phyloP scores from a whole-genome alignment of 2,329 filamentous ascomycete species.

The Penicillium rolfsii region DNA sequence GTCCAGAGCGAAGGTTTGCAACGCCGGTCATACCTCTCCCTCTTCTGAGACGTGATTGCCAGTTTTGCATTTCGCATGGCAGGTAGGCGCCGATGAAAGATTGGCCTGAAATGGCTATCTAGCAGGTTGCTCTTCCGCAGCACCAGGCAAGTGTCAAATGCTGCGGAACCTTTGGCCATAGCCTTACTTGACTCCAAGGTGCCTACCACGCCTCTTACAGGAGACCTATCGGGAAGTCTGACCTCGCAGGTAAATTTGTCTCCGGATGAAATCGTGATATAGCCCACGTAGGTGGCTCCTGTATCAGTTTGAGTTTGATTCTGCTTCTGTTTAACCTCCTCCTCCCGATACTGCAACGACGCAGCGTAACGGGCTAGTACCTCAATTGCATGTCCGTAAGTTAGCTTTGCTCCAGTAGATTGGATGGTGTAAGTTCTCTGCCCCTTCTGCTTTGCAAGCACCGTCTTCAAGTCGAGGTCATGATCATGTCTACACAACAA shows the following conservation, averaged over 20 bases:
- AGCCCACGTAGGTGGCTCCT: conserved; percentile 55
- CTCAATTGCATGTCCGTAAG: conserved; percentile 71
- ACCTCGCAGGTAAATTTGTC: conserved; percentile 75
- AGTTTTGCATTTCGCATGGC: conserved; percentile 84
- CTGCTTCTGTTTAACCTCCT: conserved; percentile 19
- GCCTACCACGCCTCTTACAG: conserved; percentile 69
- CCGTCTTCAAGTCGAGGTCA: conserved; percentile 54
- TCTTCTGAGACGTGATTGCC: conserved; percentile 78
- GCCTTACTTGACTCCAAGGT: conserved; percentile 68
- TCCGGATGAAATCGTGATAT: conserved; percentile 61
- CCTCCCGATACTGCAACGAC: conserved; percentile 53
- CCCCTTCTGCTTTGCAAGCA: conserved; percentile 57
- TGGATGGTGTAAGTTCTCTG: conserved; percentile 63
- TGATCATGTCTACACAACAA: conserved; percentile 64
- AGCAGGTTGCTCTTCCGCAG: conserved; percentile 70
- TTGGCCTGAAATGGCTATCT: conserved; percentile 73
- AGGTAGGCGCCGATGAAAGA: conserved; percentile 71
- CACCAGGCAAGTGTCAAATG: conserved; percentile 77
- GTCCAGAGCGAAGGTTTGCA: conserved; percentile 78
- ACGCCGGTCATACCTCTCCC: conserved; percentile 73
- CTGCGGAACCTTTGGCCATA: conserved; percentile 83
- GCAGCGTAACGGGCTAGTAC: conserved; percentile 75
- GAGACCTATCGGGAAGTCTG: conserved; percentile 73
- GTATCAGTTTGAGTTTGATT: conserved; percentile 54
- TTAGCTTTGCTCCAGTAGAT: conserved; percentile 75